Evolutionary conservation across 2,329 filamentous ascomycete genomes (phyloP), one percentile per base, ranked within the genome.

Genomic region (Penicillium sp.): DNA sequence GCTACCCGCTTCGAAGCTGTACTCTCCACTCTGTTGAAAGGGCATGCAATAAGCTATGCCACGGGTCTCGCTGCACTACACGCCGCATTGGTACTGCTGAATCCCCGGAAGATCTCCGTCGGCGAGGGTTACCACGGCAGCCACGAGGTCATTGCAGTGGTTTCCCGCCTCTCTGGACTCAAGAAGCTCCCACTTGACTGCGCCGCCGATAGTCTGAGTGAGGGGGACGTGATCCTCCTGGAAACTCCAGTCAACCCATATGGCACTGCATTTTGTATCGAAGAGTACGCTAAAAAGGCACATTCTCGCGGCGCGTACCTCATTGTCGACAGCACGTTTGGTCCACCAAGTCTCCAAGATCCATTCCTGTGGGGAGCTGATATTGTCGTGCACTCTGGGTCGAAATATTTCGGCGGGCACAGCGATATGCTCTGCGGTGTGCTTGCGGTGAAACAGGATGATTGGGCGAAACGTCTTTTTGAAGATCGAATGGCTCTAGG

Each of bases 391-490:
- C 91, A 97, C 71, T 85, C 80, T 44, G 91, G 89, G 4, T 95
- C 90, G 12, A 97, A 96, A 76, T 97, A 96, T 70, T 80, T 97
- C 56, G 91, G 91, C 26, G 91, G 91, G 0, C 91, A 97, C 71
- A 90, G 85, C 56, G 91, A 97, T 70, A 79, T 96, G 80, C 80
- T 97, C 6, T 93, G 88, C 64, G 91, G 91, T 27, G 84, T 93
- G 27, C 71, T 97, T 35, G 80, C 82, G 0, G 77, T 88, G 5
- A 73, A 77, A 25, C 70, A 70, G 36, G 58, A 74, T 43, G 73
- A 73, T 4, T 86, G 84, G 84, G 64, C 81, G 9, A 65, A 68
- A 40, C 72, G 67, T 18, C 70, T 96, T 61, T 70, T 76, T 37
- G 66, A 68, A 2, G 90, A 97, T 64, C 76, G 91, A 2, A 63